Percentiles rank a stretch among this genome's conserved stretches.
These are phyloP conservation scores for Malassezia globosa DNA, from an alignment of 1,284 basidiomycete genomes.

Conservation along the genomic window DNA sequence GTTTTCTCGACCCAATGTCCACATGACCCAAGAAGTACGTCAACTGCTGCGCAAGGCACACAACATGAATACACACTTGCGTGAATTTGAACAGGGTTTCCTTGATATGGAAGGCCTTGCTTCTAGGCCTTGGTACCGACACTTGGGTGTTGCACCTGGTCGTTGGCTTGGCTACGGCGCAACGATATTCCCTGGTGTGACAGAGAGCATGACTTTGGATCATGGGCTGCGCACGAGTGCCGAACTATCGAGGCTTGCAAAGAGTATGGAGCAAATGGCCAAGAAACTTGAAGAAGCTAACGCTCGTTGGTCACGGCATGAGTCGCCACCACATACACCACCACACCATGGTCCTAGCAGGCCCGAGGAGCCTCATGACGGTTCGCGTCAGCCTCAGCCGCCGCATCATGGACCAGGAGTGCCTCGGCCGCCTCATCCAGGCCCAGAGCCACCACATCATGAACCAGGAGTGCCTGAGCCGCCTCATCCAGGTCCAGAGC, in stretches of 20 bases:
- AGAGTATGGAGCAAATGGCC: conserved; percentile 18
- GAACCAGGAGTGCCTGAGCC: too few relatives aligned
- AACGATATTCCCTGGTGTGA: conserved; percentile 70
- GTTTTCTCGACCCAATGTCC: not conserved
- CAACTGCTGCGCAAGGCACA: conserved; percentile 49
- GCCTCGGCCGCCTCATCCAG: too few relatives aligned
- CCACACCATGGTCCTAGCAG: too few relatives aligned
- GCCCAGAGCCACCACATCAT: too few relatives aligned
- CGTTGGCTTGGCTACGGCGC: conserved; percentile 78
- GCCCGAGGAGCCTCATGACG: too few relatives aligned
- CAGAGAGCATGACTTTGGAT: conserved; percentile 52
- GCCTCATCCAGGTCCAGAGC: too few relatives aligned
- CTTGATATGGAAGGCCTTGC: conserved; percentile 62
- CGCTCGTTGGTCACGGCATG: conserved; percentile 25
- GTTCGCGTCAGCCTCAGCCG: too few relatives aligned
- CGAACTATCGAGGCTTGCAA: conserved; percentile 27
- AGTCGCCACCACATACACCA: conserved; percentile 78
- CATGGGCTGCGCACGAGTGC: conserved; percentile 21
- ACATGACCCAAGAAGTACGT: not conserved
- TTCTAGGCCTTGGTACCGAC: conserved; percentile 63
- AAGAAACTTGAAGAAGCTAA: too few relatives aligned
- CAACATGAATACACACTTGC: conserved; percentile 60
- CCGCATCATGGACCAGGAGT: too few relatives aligned
- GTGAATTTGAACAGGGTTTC: conserved; percentile 71
- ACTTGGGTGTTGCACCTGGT: conserved; percentile 78